phyloP scores from a whole-genome alignment of 805 yeast genomes.

The Citeromyces matritensis region DNA sequence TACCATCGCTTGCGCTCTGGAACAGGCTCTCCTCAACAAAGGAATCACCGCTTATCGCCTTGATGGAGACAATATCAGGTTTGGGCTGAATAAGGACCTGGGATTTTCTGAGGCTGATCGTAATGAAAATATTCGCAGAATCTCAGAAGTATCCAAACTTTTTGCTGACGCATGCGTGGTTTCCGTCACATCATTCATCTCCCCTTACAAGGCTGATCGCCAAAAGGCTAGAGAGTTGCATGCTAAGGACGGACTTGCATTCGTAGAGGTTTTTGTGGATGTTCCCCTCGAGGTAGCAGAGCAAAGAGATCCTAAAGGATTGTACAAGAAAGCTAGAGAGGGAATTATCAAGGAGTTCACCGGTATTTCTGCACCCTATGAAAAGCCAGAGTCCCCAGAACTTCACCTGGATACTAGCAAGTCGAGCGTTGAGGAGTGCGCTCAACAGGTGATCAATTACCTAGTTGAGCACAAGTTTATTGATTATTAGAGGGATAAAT shows the following conservation, averaged over 20 bases:
- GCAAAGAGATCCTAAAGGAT: conserved; percentile 93
- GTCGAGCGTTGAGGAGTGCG: conserved; percentile 67
- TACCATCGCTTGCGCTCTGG: conserved; percentile 90
- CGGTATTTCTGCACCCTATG: conserved; percentile 93
- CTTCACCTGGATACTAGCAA: conserved; percentile 64
- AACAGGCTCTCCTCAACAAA: conserved; percentile 59
- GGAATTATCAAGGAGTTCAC: conserved; percentile 91
- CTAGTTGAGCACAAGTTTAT: conserved; percentile 28
- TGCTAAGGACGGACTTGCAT: conserved; percentile 58
- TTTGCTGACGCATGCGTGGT: conserved; percentile 89
- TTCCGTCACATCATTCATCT: conserved; percentile 82
- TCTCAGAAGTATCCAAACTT: conserved; percentile 84
- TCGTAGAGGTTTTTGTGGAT: conserved; percentile 83
- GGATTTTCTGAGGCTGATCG: conserved; percentile 89
- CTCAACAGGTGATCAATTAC: conserved; percentile 54
- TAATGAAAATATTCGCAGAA: conserved; percentile 89
- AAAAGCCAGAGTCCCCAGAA: conserved; percentile 79
- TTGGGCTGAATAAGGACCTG: conserved; percentile 88
- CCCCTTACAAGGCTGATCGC: conserved; percentile 82
- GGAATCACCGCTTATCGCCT: conserved; percentile 70
- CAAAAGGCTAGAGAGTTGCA: conserved; percentile 78
- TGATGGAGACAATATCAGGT: conserved; percentile 90
- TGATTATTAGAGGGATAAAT: neutral
- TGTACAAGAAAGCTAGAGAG: conserved; percentile 92
- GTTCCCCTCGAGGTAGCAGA: conserved; percentile 93